These are phyloP conservation scores for Arthrobotrys musiformis DNA, from an alignment of 2,329 filamentous ascomycete species.

Conservation along the genomic window DNA sequence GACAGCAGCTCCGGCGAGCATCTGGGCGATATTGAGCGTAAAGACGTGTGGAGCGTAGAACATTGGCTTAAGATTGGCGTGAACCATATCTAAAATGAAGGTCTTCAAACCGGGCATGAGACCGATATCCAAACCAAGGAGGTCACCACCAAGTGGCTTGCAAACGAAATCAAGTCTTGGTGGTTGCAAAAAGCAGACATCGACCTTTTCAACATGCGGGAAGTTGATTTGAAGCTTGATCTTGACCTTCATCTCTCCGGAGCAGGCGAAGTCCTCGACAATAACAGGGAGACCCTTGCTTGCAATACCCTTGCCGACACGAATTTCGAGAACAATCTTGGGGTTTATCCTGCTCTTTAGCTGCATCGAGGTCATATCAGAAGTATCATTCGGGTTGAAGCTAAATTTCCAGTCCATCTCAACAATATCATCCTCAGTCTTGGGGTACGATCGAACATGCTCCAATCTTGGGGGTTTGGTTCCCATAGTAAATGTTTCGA, in stretches of 20 bases:
- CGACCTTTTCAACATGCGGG: constrained; percentile 91
- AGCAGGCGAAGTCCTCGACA: constrained; percentile 96
- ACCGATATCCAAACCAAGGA: constrained; percentile 97
- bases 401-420: constrained; percentile 99
- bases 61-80: constrained; percentile 92
- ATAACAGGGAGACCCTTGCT: constrained; percentile 98
- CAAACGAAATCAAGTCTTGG: constrained; percentile 96
- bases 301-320: constrained; percentile 93
- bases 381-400: constrained; percentile 94
- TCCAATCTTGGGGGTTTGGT: constrained; percentile 96
- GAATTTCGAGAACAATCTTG: constrained; percentile 93
- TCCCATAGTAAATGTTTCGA: constrained; percentile 93
- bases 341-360: constrained; percentile 96
- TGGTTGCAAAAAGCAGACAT: constrained; percentile 91
- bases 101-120: constrained; percentile 93
- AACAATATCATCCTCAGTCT: constrained; percentile 91
- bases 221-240: constrained; percentile 97
- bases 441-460: constrained; percentile 97
- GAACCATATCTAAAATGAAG: constrained; percentile 96
- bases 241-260: constrained; percentile 94
- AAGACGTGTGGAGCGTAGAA: constrained; percentile 99
- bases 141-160: constrained; percentile 95
- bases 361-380: constrained; percentile 89
- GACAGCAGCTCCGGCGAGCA: constrained; percentile 91
- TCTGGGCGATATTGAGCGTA: constrained; percentile 97